Percentiles rank a stretch among this genome's conserved stretches.
Conservation (phyloP, 208 protist genomes). For the Trypanosoma theileri region DNA sequence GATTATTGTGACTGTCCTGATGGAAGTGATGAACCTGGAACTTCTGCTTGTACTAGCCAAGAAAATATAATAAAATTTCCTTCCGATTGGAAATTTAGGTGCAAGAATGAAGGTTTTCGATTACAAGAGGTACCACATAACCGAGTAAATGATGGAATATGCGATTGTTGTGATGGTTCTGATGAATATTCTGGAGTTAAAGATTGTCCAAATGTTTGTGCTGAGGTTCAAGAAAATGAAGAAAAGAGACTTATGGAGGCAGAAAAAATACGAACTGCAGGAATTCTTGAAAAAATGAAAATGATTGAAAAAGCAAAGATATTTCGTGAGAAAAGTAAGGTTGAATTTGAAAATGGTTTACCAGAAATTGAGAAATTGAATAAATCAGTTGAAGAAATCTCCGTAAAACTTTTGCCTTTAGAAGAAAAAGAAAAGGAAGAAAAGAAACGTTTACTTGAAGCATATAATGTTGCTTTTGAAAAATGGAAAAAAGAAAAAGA, state of each 20-base stretch:
- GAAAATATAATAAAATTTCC: conserved; percentile 11
- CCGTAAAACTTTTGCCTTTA: conserved; percentile 21
- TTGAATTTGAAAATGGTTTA: conserved; percentile 27
- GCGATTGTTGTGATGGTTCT: conserved; percentile 94
- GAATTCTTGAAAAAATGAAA: conserved; percentile 26
- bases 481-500: conserved; percentile 13
- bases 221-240: conserved; percentile 34
- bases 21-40: conserved; percentile 94
- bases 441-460: conserved; percentile 23
- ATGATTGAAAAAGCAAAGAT: conserved; percentile 31
- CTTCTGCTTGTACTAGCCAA: conserved; percentile 55
- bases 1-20: conserved; percentile 96
- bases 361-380: conserved; percentile 16
- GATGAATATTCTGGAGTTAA: conserved; percentile 66
- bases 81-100: conserved; percentile 68
- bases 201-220: conserved; percentile 71
- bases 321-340: conserved; percentile 26
- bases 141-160: conserved; percentile 91
- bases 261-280: conserved; percentile 24
- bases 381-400: conserved; percentile 8
- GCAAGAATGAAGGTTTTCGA: conserved; percentile 66
- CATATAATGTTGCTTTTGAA: conserved; percentile 29
- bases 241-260: conserved; percentile 27
- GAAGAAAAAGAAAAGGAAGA: conserved; percentile 36
- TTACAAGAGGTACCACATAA: conserved; percentile 55